Conservation (phyloP, 148 eudicot genomes). For the Tetragonia tetragonoides region DNA sequence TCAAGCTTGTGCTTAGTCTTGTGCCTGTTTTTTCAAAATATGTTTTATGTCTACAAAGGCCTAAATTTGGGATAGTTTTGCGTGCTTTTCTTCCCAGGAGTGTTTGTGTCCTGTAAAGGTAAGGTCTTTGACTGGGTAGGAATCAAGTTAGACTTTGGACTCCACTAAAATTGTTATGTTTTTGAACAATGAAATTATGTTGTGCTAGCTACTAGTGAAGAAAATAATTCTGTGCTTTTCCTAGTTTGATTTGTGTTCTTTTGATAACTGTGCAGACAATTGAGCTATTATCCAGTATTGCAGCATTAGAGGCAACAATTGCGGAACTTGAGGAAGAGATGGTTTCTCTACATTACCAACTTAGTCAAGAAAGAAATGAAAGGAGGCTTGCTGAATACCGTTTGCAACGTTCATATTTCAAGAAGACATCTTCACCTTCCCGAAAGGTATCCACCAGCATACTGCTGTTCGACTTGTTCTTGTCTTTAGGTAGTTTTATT, state of each 20-base stretch:
- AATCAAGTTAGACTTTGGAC: background rate
- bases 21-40: background rate
- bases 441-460: conserved; percentile 22
- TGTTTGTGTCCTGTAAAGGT: background rate
- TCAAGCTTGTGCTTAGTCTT: background rate
- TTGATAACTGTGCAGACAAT: conserved; percentile 28
- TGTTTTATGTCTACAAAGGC: no score
- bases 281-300: conserved; percentile 33
- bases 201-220: background rate
- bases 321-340: conserved; percentile 34
- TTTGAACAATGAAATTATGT: background rate
- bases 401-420: conserved; percentile 27
- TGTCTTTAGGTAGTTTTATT: background rate
- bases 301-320: conserved; percentile 27
- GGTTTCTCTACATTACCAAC: conserved; percentile 35
- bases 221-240: background rate
- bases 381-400: conserved; percentile 34
- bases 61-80: background rate
- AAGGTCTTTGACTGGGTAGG: background rate
- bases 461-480: background rate
- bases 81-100: background rate
- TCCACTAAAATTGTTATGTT: background rate
- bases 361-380: conserved; percentile 40
- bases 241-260: conserved; percentile 15
- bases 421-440: conserved; percentile 26